Base-by-base conservation (phyloP, 2,329 filamentous ascomycete species). In the Thelonectria discophora region DNA sequence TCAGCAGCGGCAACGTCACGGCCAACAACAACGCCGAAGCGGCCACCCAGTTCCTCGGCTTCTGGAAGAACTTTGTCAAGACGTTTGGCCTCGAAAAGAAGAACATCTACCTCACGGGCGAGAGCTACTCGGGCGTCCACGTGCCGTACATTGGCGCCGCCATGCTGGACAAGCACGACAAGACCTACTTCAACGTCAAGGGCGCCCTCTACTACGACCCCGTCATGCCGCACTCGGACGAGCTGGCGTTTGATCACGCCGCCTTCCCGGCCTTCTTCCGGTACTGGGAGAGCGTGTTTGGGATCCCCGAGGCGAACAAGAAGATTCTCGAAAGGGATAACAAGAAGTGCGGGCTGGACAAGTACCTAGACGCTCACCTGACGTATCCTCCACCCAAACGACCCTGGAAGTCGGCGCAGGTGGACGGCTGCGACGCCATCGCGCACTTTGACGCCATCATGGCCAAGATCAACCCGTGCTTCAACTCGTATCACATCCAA, bases 151-250 rank as follows among this genome's bases (percentile, higher is more conserved):
- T 92, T 55, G 86, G 88, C 1, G 84, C 86, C 65, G 87, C 85
- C 32, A 90, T 94, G 83, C 79, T 93, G 58, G 86, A 90, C 65
- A 79, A 81, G 34, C 74, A 90, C 12, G 82, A 92, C 75, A 85
- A 79, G 3, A 80, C 77, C 11, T 88, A 91, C 76, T 92, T 87
- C 75, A 83, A 92, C 71, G 76, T 92, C 18, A 81, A 86, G 52
- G 87, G 85, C 3, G 85, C 89, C 65, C 75, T 92, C 77, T 86
- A 93, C 64, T 91, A 92, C 73, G 89, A 93, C 69, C 90, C 90
- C 0, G 82, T 81, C 2, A 82, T 89, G 58, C 58, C 62, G 2
- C 58, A 63, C 34, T 84, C 84, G 9, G 80, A 82, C 17, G 80
- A 86, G 63, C 72, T 81, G 10, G 70, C 76, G 42, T 50, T 62